Percentiles rank a stretch among this genome's conserved stretches.
phyloP scores from a whole-genome alignment of 1,284 basidiomycete genomes.

The Caloboletus firmus region DNA sequence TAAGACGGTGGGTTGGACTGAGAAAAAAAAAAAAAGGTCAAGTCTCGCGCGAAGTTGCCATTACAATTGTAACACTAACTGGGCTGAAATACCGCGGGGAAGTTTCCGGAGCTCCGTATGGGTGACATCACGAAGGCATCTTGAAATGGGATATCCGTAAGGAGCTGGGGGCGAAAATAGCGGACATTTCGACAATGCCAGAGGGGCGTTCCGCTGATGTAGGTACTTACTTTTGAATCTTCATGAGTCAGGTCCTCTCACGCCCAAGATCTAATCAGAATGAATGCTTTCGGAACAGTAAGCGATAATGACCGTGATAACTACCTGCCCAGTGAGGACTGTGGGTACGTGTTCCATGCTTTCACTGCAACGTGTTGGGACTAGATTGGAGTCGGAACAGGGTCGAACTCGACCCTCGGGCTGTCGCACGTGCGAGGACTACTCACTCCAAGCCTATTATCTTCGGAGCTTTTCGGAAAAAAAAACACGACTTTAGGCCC shows the following conservation, averaged over 20 bases:
- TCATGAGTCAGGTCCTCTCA: conserved; percentile 4
- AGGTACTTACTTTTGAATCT: neutral
- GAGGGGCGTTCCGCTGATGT: neutral
- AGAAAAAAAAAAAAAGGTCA: neutral
- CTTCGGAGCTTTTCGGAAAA: neutral
- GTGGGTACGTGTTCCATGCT: neutral
- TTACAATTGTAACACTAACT: conserved; percentile 5
- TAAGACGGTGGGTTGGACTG: conserved; percentile 1
- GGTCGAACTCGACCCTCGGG: neutral
- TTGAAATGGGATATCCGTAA: conserved; percentile 9
- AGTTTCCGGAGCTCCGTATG: conserved; percentile 5
- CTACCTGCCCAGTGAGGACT: neutral
- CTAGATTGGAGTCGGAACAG: neutral
- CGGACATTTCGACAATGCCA: conserved; percentile 14
- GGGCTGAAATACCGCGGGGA: neutral
- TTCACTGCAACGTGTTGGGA: neutral
- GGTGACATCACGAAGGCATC: conserved; percentile 11
- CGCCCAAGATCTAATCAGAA: conserved; percentile 1
- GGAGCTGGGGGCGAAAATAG: conserved; percentile 23
- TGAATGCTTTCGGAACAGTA: conserved; percentile 1
- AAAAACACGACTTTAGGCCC: neutral
- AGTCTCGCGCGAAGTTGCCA: neutral
- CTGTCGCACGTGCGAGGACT: neutral
- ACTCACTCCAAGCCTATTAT: neutral
- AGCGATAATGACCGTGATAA: neutral